Percentiles rank a stretch among this genome's conserved stretches.
Evolutionary conservation across 768 basidiomycete genomes (phyloP).

Genomic region (Lenzites betulinus): DNA sequence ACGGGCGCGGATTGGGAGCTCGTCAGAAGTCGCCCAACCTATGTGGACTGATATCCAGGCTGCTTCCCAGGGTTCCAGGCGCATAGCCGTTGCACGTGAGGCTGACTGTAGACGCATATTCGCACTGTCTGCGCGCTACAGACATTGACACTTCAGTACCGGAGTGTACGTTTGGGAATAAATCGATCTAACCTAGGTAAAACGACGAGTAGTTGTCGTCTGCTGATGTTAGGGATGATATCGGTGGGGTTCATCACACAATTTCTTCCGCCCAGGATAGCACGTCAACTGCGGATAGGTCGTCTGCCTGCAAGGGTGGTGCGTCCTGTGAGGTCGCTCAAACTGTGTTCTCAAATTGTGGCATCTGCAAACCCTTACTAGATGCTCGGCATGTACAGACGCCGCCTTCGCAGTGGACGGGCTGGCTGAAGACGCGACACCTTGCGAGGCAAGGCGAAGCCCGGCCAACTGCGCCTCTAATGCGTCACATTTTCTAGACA

Average conservation of each 20-base stretch:
- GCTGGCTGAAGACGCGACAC: background rate
- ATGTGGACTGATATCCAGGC: too few relatives aligned
- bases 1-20: too few relatives aligned
- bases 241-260: background rate
- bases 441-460: conserved; percentile 39
- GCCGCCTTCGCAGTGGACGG: background rate
- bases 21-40: too few relatives aligned
- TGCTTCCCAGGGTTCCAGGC: too few relatives aligned
- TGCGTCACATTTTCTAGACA: conserved; percentile 66
- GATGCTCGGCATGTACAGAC: background rate
- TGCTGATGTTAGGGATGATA: background rate
- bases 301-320: background rate
- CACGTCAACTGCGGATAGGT: background rate
- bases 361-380: background rate
- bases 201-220: too few relatives aligned
- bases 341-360: too few relatives aligned
- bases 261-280: conserved; percentile 10
- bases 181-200: too few relatives aligned
- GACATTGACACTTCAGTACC: too few relatives aligned
- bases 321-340: background rate
- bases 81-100: too few relatives aligned
- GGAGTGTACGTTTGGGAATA: too few relatives aligned
- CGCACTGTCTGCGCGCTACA: too few relatives aligned
- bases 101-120: too few relatives aligned
- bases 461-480: conserved; percentile 65